Percentiles rank a stretch among this genome's conserved stretches.
Conservation (phyloP, 495 filamentous ascomycete genomes). For the Podospora sp. region DNA sequence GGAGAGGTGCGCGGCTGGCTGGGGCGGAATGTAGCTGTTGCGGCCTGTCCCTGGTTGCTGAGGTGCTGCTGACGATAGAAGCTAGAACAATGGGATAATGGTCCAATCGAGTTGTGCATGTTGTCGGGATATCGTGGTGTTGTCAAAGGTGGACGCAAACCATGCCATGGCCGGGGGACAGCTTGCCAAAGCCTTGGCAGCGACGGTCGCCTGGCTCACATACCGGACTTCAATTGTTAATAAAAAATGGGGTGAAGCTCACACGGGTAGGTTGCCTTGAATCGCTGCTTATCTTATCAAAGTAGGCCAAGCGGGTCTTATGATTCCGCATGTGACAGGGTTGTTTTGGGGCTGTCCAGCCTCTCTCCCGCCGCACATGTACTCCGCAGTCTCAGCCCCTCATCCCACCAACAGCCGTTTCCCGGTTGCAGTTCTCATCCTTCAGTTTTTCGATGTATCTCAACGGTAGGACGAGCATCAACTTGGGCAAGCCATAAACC, state of each 20-base stretch:
- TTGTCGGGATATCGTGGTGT: neutral
- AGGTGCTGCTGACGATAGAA: neutral
- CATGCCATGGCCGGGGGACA: neutral
- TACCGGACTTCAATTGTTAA: too few species aligned
- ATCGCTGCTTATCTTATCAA: conserved; percentile 22
- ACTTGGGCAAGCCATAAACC: too few species aligned
- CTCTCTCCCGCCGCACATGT: neutral
- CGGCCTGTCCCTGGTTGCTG: neutral
- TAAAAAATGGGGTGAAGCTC: neutral
- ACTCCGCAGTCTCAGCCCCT: neutral
- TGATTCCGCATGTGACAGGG: conserved; percentile 24
- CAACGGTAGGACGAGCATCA: too few species aligned
- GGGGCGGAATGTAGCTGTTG: neutral
- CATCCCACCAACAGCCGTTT: neutral
- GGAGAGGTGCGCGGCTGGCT: neutral
- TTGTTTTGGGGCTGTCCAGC: neutral
- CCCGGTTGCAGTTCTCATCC: too few species aligned
- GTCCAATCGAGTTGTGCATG: neutral
- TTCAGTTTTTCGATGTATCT: too few species aligned
- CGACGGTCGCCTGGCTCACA: too few species aligned
- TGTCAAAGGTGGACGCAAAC: neutral
- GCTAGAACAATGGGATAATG: neutral
- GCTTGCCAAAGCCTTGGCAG: neutral
- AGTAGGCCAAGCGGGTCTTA: neutral
- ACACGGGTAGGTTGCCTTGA: conserved; percentile 4